Evolutionary conservation across 345 rosid species (phyloP), one percentile per base, ranked within the genome.

Genomic region (Gossypium turneri): DNA sequence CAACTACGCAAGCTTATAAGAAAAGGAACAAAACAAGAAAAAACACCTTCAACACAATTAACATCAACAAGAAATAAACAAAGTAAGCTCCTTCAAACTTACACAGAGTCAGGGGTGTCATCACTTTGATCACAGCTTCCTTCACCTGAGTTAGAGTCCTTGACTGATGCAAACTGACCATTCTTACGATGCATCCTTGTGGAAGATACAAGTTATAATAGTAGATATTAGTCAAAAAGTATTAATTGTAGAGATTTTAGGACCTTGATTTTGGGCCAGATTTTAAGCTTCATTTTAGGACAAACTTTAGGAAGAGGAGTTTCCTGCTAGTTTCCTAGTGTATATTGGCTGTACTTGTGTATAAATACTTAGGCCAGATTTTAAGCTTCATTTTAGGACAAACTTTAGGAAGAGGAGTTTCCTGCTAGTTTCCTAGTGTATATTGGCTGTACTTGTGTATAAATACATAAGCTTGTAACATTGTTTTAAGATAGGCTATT

Each of bases 141-240:
- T 73, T 70, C 60, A 79, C 77, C 73, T 25, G 70, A 47, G 19
- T 51, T 75, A 67, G 73, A 64, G 2, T 82, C 90, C 76, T 86
- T 89, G 22, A 79, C 10, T 24, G 94, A 87, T 61, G 84, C 84
- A 85, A 89, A 89, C 77, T 89, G 94, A 55, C 91, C 94, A 66
- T 89, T 87, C 79, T 85, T 89, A 44, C 91, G 87, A 66, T 86
- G 90, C 94, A 89, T 89, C 80, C 60, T 56, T 19, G 11, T 20
- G 60, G 60, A 56, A 56, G 25, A 56, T 19, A 56, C 60, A 56
- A 19, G 24, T 56, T 56, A 56, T 19, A 12, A 48, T 13, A 9
- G 25, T 56, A 56, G 27, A 56, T 24, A 56, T 56, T 19, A 20
- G 25, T 56, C 60, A 56, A 56, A 55, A 55, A 19, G 12, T 56